A percentile compares a stretch with the other conserved stretches of the same genome.
Evolutionary conservation across 2,329 filamentous ascomycete species (phyloP).

Genomic region (Acrocalymma vagum): DNA sequence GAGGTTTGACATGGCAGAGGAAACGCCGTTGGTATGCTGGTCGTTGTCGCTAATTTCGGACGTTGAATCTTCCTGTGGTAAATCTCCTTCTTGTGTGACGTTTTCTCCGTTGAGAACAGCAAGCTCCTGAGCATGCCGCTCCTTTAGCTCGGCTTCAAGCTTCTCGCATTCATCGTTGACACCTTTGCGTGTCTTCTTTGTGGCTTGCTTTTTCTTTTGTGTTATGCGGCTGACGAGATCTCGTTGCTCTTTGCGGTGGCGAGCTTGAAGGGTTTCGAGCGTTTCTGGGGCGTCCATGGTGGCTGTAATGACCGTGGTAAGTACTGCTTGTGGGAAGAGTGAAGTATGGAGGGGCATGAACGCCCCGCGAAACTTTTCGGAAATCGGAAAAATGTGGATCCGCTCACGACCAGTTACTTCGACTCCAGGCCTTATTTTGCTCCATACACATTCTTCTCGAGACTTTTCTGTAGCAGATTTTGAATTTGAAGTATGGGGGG

Average conservation of each 20-base stretch:
- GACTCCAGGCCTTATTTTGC: no score
- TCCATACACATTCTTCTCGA: no score
- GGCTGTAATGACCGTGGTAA: conserved; percentile 12
- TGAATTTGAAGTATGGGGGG: no score
- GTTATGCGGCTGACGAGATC: conserved; percentile 87
- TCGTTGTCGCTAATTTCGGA: conserved; percentile 10
- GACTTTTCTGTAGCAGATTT: no score
- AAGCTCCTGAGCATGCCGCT: conserved; percentile 62
- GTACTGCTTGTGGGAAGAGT: conserved; percentile 10
- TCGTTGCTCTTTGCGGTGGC: conserved; percentile 87
- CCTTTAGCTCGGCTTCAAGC: conserved; percentile 64
- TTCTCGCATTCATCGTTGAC: conserved; percentile 70
- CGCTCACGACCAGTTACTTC: no score
- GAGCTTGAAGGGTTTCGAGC: conserved; percentile 79
- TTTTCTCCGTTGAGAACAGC: conserved; percentile 47
- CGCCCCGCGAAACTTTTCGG: no score
- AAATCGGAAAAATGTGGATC: no score
- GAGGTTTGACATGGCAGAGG: no score
- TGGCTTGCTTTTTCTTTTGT: conserved; percentile 96
- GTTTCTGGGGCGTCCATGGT: conserved; percentile 28
- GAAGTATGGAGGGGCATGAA: no score
- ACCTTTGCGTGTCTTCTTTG: conserved; percentile 75
- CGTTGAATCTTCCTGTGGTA: neutral
- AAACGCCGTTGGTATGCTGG: conserved; percentile 8
- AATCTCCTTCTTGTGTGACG: conserved; percentile 11